phyloP scores from a whole-genome alignment of 805 yeast species.

The Priceomyces fermenticarens region DNA sequence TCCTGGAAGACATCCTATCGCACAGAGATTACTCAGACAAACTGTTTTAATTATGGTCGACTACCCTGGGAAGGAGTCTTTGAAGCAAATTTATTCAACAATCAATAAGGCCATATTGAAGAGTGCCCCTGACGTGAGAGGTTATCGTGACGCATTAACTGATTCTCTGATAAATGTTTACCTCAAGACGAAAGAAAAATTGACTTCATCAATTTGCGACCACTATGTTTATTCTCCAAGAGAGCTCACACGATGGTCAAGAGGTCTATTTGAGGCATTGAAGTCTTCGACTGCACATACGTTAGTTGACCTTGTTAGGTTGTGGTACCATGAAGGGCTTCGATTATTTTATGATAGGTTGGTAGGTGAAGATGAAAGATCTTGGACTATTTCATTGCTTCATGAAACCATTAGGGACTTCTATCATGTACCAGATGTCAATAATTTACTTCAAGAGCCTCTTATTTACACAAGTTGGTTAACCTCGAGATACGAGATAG shows the following conservation, averaged over 20 bases:
- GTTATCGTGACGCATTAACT: conserved; percentile 51
- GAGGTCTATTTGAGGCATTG: conserved; percentile 63
- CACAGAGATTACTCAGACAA: conserved; percentile 65
- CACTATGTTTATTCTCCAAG: conserved; percentile 86
- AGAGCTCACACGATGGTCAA: conserved; percentile 83
- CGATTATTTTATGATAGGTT: conserved; percentile 77
- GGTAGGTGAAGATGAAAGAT: conserved; percentile 42
- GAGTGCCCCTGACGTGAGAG: conserved; percentile 57
- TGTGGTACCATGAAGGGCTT: conserved; percentile 81
- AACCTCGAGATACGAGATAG: conserved; percentile 58
- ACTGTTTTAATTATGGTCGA: conserved; percentile 67
- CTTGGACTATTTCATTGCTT: conserved; percentile 44
- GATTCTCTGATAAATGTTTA: conserved; percentile 68
- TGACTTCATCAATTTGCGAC: conserved; percentile 37
- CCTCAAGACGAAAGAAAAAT: conserved; percentile 34
- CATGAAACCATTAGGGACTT: conserved; percentile 23
- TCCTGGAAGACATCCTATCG: conserved; percentile 62
- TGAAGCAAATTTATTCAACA: conserved; percentile 63
- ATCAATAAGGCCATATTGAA: conserved; percentile 57
- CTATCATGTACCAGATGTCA: conserved; percentile 48
- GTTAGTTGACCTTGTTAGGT: conserved; percentile 47
- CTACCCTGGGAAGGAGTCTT: conserved; percentile 65
- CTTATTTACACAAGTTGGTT: conserved; percentile 76
- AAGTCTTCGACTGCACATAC: conserved; percentile 30
- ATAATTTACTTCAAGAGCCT: conserved; percentile 42